Evolutionary conservation across 768 basidiomycete species (phyloP), one percentile per base, ranked within the genome.

Genomic region (Tulasnella sp.): DNA sequence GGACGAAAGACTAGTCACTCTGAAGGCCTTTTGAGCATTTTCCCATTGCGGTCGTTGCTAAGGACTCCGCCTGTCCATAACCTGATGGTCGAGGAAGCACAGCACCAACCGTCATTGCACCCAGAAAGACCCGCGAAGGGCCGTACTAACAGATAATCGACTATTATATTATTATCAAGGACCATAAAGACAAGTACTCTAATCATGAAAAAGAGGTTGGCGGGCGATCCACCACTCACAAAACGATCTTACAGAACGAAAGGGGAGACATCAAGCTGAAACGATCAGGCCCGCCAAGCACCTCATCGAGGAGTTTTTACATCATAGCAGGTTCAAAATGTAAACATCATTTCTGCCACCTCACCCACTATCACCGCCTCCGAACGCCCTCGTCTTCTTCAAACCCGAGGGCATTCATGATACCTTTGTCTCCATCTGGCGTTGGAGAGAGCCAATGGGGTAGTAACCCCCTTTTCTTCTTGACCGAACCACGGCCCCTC

Each of bases 371-470:
- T 48, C 74, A 40, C 40, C 18, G 40, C 11, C 74, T 48, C 40
- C 74, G n/a, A 42, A 5, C 46, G 34, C 74, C 74, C 6, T 48
- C 46, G 24, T 75, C 74, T 31, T 75, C 74, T 42, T 75, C 74
- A 48, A 42, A 42, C 41, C 46, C 64, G 16, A 69, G 64, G 31
- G 64, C 64, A 20, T 69, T 69, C 64, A 37, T 69, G 28, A 37
- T 31, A 20, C 64, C 74, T 3, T 75, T 48, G 41, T 28, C 24
- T 20, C 46, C 41, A 22, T 44, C 74, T 6, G 3, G n/a, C 41
- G 22, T 44, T 18, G 76, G 76, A 14, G 76, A 77, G 41, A 77
- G 37, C 76, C 76, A 77, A 8, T 50, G 34, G 28, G 74, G 41
- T 11, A 58, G 28, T 37, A 72, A 64, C 1, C 37, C 58, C 34